phyloP scores from a whole-genome alignment of 352 stramenopile species.

The Globisporangium alternatum region DNA sequence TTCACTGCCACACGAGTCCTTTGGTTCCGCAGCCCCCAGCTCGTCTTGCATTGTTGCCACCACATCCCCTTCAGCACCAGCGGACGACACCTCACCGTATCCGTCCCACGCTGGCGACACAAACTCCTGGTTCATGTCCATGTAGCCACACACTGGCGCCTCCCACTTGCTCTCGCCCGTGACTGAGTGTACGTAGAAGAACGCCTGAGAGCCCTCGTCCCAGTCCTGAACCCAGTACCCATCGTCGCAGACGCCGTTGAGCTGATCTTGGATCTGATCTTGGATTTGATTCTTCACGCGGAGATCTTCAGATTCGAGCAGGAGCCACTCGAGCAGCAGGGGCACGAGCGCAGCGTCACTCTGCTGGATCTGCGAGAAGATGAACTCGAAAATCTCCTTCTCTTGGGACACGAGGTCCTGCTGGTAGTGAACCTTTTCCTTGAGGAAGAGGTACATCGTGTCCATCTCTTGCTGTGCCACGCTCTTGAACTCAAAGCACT shows the following conservation, averaged over 20 bases:
- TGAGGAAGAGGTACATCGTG: conserved; percentile 74
- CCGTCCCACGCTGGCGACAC: conserved; percentile 23
- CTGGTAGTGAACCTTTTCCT: conserved; percentile 77
- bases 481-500: conserved; percentile 70
- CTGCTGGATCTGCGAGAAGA: conserved; percentile 57
- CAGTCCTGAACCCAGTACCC: conserved; percentile 64
- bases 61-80: background rate
- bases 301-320: conserved; percentile 68
- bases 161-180: conserved; percentile 65
- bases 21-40: background rate
- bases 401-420: conserved; percentile 69
- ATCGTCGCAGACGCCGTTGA: conserved; percentile 38
- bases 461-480: conserved; percentile 58
- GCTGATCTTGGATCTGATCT: conserved; percentile 61
- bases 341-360: conserved; percentile 56
- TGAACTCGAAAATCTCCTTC: conserved; percentile 58
- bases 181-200: conserved; percentile 65
- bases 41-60: background rate
- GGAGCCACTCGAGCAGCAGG: conserved; percentile 69
- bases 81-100: background rate
- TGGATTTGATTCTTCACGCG: conserved; percentile 59
- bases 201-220: conserved; percentile 54
- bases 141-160: conserved; percentile 47
- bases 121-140: conserved; percentile 62
- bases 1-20: background rate